Evolutionary conservation across 768 basidiomycete species (phyloP), one percentile per base, ranked within the genome.

Genomic region (Xerocomus spinulosus): DNA sequence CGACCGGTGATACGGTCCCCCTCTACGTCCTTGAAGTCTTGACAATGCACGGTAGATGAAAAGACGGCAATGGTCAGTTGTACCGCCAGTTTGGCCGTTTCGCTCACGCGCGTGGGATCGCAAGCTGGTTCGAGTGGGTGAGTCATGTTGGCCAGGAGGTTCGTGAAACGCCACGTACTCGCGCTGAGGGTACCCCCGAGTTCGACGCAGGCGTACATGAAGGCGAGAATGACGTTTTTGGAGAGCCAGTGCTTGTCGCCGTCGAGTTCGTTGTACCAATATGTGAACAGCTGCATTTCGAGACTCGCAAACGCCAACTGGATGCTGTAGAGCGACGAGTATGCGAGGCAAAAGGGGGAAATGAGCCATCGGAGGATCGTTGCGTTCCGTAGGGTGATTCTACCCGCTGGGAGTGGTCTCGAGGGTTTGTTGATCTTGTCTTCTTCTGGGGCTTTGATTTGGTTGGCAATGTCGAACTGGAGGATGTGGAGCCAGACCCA

Each of bases 401-500:
- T 71, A 1, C 69, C 70, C 9, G 76, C 61, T 0, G 76, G 76
- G 20, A 78, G 54, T 0, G 77, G 76, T 12, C 77, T 59, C 47
- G 71, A 69, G 3, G 72, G 70, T 44, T 76, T 74, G 57, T 78
- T 78, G 39, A 63, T 36, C 20, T 53, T 63, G 47, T 78, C 76
- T 56, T 78, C 76, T 10, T 69, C 68, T 5, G 68, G 64, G 6
- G 64, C 61, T 26, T 69, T 61, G 18, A 65, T 67, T 55, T 78
- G 76, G 47, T 78, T 78, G 3, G 72, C 63, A n/a, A 76, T 55
- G 49, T 72, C 54, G 54, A 70, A 73, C 37, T 73, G 73, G 3
- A 78, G 57, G 12, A 75, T 59, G 42, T 78, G 76, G 3, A 73
- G 44, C 68, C 67, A 78, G 23, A 74, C 63, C 76, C 76, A 78